phyloP scores from a whole-genome alignment of 1,139 yeast species.

The Hemisphaericaspora xylofermentans region DNA sequence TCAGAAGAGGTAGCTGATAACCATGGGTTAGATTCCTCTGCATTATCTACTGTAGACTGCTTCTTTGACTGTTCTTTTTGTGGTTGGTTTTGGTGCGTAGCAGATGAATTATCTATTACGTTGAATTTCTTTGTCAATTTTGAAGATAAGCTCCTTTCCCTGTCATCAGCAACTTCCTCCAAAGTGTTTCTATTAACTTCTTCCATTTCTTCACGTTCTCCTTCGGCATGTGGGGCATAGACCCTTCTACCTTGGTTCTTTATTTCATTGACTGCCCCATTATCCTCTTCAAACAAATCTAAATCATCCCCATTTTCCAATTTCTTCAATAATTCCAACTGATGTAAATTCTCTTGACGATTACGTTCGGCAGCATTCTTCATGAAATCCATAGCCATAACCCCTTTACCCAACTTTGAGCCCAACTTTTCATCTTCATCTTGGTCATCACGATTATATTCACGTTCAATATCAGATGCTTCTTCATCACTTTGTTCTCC shows the following conservation, averaged over 20 bases:
- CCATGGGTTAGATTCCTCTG: conserved; percentile 70
- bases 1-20: conserved; percentile 31
- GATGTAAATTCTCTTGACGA: conserved; percentile 53
- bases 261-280: conserved; percentile 44
- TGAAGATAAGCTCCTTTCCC: conserved; percentile 45
- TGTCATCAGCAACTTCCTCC: conserved; percentile 58
- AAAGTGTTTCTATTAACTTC: conserved; percentile 39
- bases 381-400: conserved; percentile 93
- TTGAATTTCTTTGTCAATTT: conserved; percentile 33
- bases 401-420: conserved; percentile 72
- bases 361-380: conserved; percentile 75
- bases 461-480: conserved; percentile 52
- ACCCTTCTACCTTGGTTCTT: conserved; percentile 79
- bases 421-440: conserved; percentile 33
- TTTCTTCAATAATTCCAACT: conserved; percentile 50
- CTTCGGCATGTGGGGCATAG: conserved; percentile 69
- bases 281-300: conserved; percentile 31
- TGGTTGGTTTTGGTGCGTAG: conserved; percentile 3
- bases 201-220: conserved; percentile 41
- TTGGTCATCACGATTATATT: conserved; percentile 35
- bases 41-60: conserved; percentile 8
- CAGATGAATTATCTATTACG: conserved; percentile 12
- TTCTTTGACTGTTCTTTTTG: conserved; percentile 6
- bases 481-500: conserved; percentile 53
- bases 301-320: conserved; percentile 44